phyloP scores from a whole-genome alignment of 345 rosid species.

The Theobroma cacao region DNA sequence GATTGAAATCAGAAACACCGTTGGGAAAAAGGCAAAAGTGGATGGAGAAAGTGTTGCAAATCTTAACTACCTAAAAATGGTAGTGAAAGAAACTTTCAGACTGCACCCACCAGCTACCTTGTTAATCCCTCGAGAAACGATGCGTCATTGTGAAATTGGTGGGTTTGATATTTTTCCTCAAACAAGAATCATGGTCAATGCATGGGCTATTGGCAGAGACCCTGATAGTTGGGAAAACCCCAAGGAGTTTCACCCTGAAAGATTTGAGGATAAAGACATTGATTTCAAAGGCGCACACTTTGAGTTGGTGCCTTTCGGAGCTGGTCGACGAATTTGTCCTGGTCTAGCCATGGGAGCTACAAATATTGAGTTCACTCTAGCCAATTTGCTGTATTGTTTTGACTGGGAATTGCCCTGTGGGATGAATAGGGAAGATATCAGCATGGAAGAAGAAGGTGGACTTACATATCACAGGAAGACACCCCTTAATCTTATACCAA shows the following conservation, averaged over 20 bases:
- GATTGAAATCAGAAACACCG: background rate
- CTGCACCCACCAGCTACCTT: background rate
- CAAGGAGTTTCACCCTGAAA: background rate
- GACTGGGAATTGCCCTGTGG: background rate
- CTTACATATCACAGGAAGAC: background rate
- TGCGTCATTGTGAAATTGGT: background rate
- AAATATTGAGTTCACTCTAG: background rate
- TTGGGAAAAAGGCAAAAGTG: background rate
- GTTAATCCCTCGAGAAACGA: background rate
- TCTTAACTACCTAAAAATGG: background rate
- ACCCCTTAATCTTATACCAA: background rate
- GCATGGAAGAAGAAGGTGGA: conserved; percentile 6
- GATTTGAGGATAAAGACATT: background rate
- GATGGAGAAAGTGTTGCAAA: background rate
- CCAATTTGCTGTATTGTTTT: background rate
- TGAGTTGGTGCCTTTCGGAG: background rate
- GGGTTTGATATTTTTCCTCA: background rate
- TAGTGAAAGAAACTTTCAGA: background rate
- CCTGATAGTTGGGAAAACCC: background rate
- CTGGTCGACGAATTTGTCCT: conserved; percentile 4
- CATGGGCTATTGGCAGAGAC: background rate
- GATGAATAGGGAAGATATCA: background rate
- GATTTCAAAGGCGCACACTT: background rate
- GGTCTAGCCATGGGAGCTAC: background rate
- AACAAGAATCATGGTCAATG: background rate